Conservation (phyloP, 495 filamentous ascomycete genomes). For the Hyaloscypha bicolor region DNA sequence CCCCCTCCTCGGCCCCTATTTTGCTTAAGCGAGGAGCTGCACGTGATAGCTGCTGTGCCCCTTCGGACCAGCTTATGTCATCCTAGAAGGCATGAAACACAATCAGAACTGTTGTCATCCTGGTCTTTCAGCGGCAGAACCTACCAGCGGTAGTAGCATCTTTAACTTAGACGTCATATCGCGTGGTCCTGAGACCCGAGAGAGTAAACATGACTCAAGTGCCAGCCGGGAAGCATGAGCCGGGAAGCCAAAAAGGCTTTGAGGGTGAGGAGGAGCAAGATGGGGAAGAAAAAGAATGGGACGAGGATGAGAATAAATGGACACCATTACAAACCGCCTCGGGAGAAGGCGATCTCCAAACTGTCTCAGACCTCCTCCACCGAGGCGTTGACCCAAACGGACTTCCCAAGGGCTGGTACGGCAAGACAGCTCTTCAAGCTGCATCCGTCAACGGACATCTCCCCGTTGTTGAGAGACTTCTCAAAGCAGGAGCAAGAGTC, state of each 20-base stretch:
- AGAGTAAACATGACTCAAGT: background rate
- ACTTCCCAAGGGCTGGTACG: constrained; percentile 13
- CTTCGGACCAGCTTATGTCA: background rate
- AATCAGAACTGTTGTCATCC: no score
- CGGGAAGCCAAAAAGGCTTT: background rate
- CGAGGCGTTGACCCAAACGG: constrained; percentile 6
- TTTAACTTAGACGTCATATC: no score
- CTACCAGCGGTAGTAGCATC: no score
- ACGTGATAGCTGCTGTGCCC: no score
- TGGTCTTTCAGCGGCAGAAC: no score
- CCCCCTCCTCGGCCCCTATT: background rate
- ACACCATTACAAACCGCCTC: constrained; percentile 4
- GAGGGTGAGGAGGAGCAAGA: constrained; percentile 13
- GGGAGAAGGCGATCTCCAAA: background rate
- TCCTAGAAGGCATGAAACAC: background rate
- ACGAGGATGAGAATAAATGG: constrained; percentile 11
- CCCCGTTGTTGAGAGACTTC: constrained; percentile 22
- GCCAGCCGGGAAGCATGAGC: background rate
- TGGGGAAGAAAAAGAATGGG: background rate
- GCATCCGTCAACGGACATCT: constrained; percentile 28
- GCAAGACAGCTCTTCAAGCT: constrained; percentile 32
- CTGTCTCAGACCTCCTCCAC: constrained; percentile 8
- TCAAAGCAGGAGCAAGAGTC: constrained; percentile 27
- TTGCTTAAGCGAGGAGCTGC: constrained; percentile 1
- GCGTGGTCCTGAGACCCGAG: no score